Base-by-base conservation (phyloP, 106 monocot species). In the Apostasia shenzhenica region DNA sequence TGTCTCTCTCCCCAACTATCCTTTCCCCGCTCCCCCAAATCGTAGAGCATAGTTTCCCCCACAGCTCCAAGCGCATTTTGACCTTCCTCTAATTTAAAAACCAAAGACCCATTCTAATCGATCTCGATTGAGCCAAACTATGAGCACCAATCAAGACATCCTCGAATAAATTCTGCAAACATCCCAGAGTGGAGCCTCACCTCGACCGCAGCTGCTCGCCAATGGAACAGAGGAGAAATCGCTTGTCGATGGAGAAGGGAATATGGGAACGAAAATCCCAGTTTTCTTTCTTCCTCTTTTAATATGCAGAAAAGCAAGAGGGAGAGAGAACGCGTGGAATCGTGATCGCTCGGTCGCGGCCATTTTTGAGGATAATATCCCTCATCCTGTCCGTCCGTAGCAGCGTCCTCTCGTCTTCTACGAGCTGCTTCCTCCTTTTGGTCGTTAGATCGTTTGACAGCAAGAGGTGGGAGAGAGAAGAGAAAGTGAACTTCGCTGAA, bases 301-400 rank as follows among this genome's bases (percentile, higher is more conserved):
- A 43, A 3, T 8, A 8, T 1, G 59, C 1, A 8, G 59, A 59
- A 9, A 59, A 10, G 40, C 59, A 2, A 38, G 8, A 40, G 41
- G 40, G 8, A 40, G 41, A 59, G 59, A 41, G 59, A 59, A 59
- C 8, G 59, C 59, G n/a, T 45, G 11, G 45, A 62, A 62, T n/a
- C 12, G 4, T 45, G 45, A 12, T 5, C 45, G 62, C 9, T 8
- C 43, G 45, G 43, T 26, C 62, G 45, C 13, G 4, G 45, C 4
- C 45, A 12, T 9, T 42, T 44, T 10, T 45, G 45, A 12, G 39
- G n/a, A 42, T 11, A 62, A 45, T 43, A 42, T 42, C 45, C 62
- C 43, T 45, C 3, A 62, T 62, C 62, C 45, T 62, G 62, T 13
- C 62, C 62, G 62, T 62, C 38, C 43, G 26, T 26, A 59, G 59